Evolutionary conservation across 768 basidiomycete genomes (phyloP).

Genomic region (Leccinum rimulosum): DNA sequence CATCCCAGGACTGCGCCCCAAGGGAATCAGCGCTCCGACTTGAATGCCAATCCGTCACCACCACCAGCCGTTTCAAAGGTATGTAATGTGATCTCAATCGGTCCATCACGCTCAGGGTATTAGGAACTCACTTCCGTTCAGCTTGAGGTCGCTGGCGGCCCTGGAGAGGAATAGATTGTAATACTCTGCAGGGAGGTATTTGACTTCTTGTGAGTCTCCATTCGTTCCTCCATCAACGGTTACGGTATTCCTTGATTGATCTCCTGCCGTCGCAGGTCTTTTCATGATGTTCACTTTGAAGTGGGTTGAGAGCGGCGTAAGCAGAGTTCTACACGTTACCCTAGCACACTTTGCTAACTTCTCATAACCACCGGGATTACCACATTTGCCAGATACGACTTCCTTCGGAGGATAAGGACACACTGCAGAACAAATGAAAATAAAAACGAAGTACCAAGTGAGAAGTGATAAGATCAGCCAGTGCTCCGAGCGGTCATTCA

Average conservation of each 20-base stretch:
- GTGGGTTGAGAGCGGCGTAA: background rate
- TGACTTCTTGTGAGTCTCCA: background rate
- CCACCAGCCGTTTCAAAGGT: background rate
- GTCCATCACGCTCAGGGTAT: no score
- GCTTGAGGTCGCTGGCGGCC: constrained; percentile 51
- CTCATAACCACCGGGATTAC: no score
- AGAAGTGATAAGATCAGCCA: no score
- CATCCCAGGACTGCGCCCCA: background rate
- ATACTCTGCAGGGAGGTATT: constrained; percentile 44
- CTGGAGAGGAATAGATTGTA: constrained; percentile 57
- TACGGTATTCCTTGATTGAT: background rate
- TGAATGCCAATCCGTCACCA: background rate
- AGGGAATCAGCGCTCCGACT: background rate
- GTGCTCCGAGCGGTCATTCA: no score
- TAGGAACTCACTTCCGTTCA: constrained; percentile 24
- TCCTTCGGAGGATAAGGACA: no score
- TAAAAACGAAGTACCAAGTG: no score
- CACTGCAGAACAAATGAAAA: no score
- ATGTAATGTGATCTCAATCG: no score
- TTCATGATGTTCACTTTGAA: background rate
- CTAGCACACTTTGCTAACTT: no score
- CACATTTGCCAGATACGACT: no score
- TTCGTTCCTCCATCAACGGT: background rate
- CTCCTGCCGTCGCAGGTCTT: background rate
- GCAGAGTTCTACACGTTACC: background rate